These are phyloP conservation scores for Leavenworthia alabamica DNA, from an alignment of 345 rosid species.

Conservation along the genomic window DNA sequence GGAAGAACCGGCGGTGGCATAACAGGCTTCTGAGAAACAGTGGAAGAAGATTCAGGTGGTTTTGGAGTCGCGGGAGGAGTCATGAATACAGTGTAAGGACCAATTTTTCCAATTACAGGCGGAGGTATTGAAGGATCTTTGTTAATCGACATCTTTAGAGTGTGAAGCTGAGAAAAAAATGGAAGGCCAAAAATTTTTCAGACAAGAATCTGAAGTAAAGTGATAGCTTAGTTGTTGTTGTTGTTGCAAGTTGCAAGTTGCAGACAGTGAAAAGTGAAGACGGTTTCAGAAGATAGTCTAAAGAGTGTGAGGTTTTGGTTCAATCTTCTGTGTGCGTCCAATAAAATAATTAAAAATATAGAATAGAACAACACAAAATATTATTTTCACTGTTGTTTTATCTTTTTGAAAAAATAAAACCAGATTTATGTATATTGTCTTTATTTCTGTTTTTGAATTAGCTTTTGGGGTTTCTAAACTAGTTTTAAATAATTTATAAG, in stretches of 20 bases:
- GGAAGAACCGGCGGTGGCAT: slow-evolving; percentile 38
- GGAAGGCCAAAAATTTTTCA: background rate
- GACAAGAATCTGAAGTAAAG: slow-evolving; percentile 7
- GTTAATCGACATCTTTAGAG: slow-evolving; percentile 67
- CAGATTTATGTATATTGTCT: background rate
- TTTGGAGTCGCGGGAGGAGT: slow-evolving; percentile 95
- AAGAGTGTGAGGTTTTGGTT: slow-evolving; percentile 19
- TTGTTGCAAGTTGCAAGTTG: slow-evolving; percentile 34
- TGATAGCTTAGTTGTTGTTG: no score
- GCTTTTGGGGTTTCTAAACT: background rate
- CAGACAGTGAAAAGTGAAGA: slow-evolving; percentile 23
- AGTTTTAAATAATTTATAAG: no score
- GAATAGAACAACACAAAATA: no score
- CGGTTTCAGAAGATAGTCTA: slow-evolving; percentile 4
- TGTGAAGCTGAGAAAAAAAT: background rate
- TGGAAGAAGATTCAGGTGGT: slow-evolving; percentile 50
- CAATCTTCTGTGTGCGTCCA: no score
- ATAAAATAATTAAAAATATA: no score
- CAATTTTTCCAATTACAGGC: slow-evolving; percentile 91
- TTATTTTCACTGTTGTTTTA: no score
- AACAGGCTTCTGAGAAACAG: slow-evolving; percentile 23
- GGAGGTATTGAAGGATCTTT: slow-evolving; percentile 64
- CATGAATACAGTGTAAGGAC: slow-evolving; percentile 95
- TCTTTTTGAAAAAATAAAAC: no score
- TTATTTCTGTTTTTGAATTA: background rate